Evolutionary conservation across 768 basidiomycete genomes (phyloP).

Genomic region (Phanerochaete carnosa): DNA sequence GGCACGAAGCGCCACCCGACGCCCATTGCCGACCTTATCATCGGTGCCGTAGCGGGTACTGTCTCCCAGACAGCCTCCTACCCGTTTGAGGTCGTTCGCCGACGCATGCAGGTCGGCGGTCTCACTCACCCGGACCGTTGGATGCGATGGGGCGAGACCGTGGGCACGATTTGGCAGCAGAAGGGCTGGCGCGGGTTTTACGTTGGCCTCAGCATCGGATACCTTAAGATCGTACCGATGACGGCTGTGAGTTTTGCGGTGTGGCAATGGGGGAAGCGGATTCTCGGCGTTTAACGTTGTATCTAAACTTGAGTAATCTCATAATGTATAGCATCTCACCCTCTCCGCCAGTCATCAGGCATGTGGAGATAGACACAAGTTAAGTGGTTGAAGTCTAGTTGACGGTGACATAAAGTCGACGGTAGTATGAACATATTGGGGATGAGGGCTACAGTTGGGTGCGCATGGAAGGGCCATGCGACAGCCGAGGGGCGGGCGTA

Average conservation of each 20-base stretch:
- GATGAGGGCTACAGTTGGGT: neutral
- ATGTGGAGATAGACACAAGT: too few species aligned
- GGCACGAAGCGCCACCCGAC: constrained; percentile 19
- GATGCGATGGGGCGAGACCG: constrained; percentile 78
- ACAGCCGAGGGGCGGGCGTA: neutral
- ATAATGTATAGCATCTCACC: neutral
- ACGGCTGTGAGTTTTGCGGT: constrained; percentile 87
- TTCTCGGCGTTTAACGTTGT: constrained; percentile 28
- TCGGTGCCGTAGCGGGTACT: constrained; percentile 85
- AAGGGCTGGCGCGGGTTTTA: constrained; percentile 89
- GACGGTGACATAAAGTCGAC: neutral
- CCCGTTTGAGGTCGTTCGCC: constrained; percentile 89
- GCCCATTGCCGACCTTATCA: constrained; percentile 65
- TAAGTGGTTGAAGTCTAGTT: neutral
- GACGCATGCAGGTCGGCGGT: constrained; percentile 95
- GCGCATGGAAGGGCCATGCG: neutral
- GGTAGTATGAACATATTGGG: neutral
- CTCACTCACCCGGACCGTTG: constrained; percentile 72
- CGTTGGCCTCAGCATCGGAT: constrained; percentile 88
- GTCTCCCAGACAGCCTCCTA: constrained; percentile 89
- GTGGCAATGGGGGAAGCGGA: constrained; percentile 79
- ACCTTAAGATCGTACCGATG: constrained; percentile 94
- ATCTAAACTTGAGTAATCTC: neutral
- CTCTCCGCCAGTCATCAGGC: neutral
- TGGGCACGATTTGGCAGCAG: constrained; percentile 56